Evolutionary conservation across 257 asterid species (phyloP).

Genomic region (Hygrophila difformis): DNA sequence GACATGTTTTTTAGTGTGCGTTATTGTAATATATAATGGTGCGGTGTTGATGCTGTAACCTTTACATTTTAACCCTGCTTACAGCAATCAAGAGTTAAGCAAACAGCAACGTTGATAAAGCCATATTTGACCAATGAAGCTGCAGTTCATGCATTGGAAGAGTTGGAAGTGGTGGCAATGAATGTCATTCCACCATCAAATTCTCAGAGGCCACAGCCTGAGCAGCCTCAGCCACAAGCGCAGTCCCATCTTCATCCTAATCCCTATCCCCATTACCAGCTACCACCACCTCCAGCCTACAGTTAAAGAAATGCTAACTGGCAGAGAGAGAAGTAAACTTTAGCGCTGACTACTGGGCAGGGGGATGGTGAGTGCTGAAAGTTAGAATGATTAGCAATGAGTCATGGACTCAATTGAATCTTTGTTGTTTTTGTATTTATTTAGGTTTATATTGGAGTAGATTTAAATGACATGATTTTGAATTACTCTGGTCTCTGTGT

Average conservation of each 20-base stretch:
- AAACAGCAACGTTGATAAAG: constrained; percentile 31
- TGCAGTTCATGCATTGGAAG: constrained; percentile 40
- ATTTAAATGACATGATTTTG: constrained; percentile 13
- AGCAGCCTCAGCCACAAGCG: constrained; percentile 3
- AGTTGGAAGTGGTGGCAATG: constrained; percentile 48
- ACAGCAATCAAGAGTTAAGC: constrained; percentile 54
- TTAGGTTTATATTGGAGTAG: constrained; percentile 12
- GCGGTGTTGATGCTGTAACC: neutral
- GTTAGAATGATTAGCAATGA: constrained; percentile 14
- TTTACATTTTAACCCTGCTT: constrained; percentile 5
- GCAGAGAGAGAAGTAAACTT: constrained; percentile 16
- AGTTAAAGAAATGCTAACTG: constrained; percentile 18
- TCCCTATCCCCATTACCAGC: too few species aligned
- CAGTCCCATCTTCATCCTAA: neutral
- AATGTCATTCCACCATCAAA: constrained; percentile 9
- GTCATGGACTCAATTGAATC: constrained; percentile 7
- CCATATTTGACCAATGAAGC: constrained; percentile 40
- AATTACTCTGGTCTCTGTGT: too few species aligned
- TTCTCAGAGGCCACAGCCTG: constrained; percentile 12
- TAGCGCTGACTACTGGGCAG: constrained; percentile 26
- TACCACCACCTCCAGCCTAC: constrained; percentile 15
- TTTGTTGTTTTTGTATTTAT: constrained; percentile 11
- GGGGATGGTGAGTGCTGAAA: constrained; percentile 9
- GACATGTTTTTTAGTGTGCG: neutral
- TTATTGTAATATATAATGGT: neutral